Evolutionary conservation across 805 yeast species (phyloP).

Genomic region (Kazachstania martiniae): DNA sequence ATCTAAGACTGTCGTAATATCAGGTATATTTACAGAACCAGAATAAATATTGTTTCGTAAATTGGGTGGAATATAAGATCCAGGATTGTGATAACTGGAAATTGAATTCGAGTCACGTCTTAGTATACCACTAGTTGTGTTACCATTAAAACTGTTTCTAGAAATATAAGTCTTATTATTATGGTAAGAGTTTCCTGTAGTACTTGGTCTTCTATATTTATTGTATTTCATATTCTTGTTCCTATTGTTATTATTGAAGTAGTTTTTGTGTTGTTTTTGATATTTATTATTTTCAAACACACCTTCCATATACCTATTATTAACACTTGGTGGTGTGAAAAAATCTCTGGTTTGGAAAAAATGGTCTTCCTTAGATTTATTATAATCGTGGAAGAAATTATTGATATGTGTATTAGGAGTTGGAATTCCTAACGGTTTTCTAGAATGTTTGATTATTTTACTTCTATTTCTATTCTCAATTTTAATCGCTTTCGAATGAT

Average conservation of each 20-base stretch:
- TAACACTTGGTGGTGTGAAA: slow-evolving; percentile 69
- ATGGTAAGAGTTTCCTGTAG: slow-evolving; percentile 12
- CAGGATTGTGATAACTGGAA: slow-evolving; percentile 30
- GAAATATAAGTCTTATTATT: slow-evolving; percentile 2
- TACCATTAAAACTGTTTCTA: slow-evolving; percentile 5
- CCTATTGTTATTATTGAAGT: slow-evolving; percentile 4
- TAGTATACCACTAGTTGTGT: slow-evolving; percentile 5
- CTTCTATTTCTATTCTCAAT: slow-evolving; percentile 16
- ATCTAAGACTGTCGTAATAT: slow-evolving; percentile 17
- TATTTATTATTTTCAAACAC: slow-evolving; percentile 33
- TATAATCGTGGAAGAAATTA: slow-evolving; percentile 31
- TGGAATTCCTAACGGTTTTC: slow-evolving; percentile 58
- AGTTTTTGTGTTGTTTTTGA: slow-evolving; percentile 20
- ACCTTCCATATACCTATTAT: slow-evolving; percentile 57
- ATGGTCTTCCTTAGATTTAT: slow-evolving; percentile 12
- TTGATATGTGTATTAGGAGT: slow-evolving; percentile 39
- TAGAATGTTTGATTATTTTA: slow-evolving; percentile 27
- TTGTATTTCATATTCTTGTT: slow-evolving; percentile 3
- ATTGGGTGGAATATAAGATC: slow-evolving; percentile 67
- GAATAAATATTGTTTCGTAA: slow-evolving; percentile 30
- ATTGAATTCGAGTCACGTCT: slow-evolving; percentile 4
- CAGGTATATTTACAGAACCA: slow-evolving; percentile 13
- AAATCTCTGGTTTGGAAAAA: slow-evolving; percentile 55
- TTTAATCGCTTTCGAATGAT: slow-evolving; percentile 19
- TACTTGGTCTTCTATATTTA: slow-evolving; percentile 17